phyloP scores from a whole-genome alignment of 345 rosid genomes.

The Erysimum cheiranthoides region DNA sequence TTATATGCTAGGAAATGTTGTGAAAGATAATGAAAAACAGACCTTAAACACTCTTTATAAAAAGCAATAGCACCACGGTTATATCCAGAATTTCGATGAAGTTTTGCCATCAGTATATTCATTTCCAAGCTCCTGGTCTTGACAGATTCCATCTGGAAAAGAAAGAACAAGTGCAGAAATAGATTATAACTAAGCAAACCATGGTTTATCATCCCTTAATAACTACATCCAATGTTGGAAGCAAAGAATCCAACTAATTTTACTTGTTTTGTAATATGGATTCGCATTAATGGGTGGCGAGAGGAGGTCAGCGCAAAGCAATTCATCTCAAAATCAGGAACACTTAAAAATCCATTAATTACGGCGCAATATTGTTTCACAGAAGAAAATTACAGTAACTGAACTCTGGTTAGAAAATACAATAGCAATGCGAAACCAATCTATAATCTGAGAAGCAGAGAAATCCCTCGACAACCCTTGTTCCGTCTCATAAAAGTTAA shows the following conservation, averaged over 20 bases:
- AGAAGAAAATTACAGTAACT: background rate
- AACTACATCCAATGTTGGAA: constrained; percentile 12
- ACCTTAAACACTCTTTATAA: constrained; percentile 95
- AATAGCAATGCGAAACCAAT: background rate
- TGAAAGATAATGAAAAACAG: constrained; percentile 23
- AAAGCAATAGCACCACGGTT: constrained; percentile 86
- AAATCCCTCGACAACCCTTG: background rate
- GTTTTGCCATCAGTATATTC: constrained; percentile 94
- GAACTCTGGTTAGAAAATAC: constrained; percentile 1
- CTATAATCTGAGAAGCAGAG: constrained; percentile 12
- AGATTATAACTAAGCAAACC: constrained; percentile 18
- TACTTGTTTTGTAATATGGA: constrained; percentile 7
- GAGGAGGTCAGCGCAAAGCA: constrained; percentile 10
- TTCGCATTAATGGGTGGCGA: background rate
- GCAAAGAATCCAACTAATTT: background rate
- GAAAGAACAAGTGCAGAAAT: constrained; percentile 9
- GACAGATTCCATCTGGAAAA: constrained; percentile 84
- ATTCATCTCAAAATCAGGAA: constrained; percentile 8
- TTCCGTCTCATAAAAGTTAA: background rate
- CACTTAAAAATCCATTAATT: background rate
- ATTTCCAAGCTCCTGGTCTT: constrained; percentile 92
- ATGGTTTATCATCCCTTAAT: constrained; percentile 13
- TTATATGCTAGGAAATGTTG: constrained; percentile 11
- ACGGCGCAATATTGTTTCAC: background rate
- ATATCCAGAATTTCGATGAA: constrained; percentile 82